Conservation (phyloP, 352 stramenopile genomes). For the Pythium utonaiense region DNA sequence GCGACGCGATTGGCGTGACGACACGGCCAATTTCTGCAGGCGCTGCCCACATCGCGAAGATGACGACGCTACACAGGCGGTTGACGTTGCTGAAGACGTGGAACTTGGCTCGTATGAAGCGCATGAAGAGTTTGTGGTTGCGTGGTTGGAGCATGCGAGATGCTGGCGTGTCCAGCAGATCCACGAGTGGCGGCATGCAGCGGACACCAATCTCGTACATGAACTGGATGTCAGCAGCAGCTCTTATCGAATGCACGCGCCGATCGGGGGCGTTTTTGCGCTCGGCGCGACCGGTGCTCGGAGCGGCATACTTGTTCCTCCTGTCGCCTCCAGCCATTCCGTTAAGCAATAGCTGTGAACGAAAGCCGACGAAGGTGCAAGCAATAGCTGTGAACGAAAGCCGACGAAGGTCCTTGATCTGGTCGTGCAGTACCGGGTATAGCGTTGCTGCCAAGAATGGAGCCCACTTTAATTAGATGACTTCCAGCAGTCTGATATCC, state of each 20-base stretch:
- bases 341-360: too few relatives aligned
- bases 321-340: neutral
- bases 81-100: conserved; percentile 21
- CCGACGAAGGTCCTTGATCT: too few relatives aligned
- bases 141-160: conserved; percentile 11
- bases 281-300: neutral
- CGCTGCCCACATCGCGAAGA: conserved; percentile 17
- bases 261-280: too few relatives aligned
- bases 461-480: too few relatives aligned
- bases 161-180: conserved; percentile 17
- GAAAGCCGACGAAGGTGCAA: too few relatives aligned
- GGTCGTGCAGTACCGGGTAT: too few relatives aligned
- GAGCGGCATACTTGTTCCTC: neutral
- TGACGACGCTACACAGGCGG: conserved; percentile 15
- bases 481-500: too few relatives aligned
- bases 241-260: neutral
- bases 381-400: too few relatives aligned
- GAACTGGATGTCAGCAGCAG: neutral
- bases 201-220: conserved; percentile 17
- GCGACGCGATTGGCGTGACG: conserved; percentile 7
- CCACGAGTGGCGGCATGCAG: conserved; percentile 6
- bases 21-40: neutral
- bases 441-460: too few relatives aligned
- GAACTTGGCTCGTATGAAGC: conserved; percentile 13
- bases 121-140: conserved; percentile 10